These are phyloP conservation scores for Phyllosticta ampelicida DNA, from an alignment of 2,329 filamentous ascomycete genomes.

Conservation along the genomic window DNA sequence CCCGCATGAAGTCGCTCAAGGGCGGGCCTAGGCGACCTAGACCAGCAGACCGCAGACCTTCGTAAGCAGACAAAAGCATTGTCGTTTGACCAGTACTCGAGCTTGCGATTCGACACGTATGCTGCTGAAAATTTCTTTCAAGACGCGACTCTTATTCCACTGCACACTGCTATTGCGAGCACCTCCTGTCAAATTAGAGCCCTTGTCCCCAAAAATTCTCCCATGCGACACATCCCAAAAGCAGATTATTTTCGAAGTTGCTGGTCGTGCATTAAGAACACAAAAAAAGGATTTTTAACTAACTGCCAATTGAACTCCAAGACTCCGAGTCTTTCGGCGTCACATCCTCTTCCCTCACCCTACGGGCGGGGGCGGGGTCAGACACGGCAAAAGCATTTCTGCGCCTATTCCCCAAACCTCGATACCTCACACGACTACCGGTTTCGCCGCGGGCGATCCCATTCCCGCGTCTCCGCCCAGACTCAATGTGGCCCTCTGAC, in stretches of 20 bases:
- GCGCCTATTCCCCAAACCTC: not conserved
- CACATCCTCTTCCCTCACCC: not conserved
- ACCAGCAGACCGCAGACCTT: constrained; percentile 19
- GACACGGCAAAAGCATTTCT: not conserved
- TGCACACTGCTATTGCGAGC: not conserved
- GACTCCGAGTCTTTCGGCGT: not conserved
- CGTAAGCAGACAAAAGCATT: constrained; percentile 3
- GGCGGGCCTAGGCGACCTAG: constrained; percentile 23
- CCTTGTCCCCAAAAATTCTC: not conserved
- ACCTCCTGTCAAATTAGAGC: not conserved
- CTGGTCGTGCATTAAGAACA: not conserved
- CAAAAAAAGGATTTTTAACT: not conserved
- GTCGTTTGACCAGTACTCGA: not conserved
- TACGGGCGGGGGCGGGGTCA: not conserved
- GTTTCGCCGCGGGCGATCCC: not conserved
- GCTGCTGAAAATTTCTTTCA: not conserved
- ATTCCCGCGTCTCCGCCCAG: not conserved
- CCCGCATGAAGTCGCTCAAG: constrained; percentile 24
- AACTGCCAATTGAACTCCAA: not conserved
- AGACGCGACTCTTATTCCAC: not conserved
- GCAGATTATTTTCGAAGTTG: not conserved
- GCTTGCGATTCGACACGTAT: not conserved
- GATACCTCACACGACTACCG: not conserved
- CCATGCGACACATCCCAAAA: not conserved
- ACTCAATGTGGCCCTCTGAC: not conserved